These are phyloP conservation scores for Phialophora expanda DNA, from an alignment of 2,329 filamentous ascomycete species.

Conservation along the genomic window DNA sequence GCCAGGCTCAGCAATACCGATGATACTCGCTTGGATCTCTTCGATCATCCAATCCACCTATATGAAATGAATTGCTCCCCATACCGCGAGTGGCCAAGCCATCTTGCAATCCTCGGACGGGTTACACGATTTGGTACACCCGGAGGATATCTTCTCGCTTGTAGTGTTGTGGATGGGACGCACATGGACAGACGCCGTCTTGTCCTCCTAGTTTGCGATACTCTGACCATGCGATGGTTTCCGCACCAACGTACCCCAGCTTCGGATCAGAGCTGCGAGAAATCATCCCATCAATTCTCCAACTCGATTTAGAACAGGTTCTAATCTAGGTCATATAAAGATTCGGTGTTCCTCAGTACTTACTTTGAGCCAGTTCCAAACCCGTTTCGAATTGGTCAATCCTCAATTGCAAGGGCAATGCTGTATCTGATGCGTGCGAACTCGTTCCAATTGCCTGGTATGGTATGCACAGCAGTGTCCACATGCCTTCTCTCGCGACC, in stretches of 20 bases:
- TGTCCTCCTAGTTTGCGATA: neutral
- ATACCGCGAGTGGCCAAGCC: too few species aligned
- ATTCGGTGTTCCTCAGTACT: neutral
- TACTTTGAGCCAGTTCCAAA: neutral
- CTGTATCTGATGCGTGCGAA: neutral
- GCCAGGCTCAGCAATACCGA: too few species aligned
- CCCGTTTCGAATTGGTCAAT: neutral
- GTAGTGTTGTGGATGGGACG: too few species aligned
- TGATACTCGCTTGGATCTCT: too few species aligned
- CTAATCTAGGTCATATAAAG: too few species aligned
- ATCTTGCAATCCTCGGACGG: too few species aligned
- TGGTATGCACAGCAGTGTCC: neutral
- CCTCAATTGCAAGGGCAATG: neutral
- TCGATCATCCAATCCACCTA: too few species aligned
- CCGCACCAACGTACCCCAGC: neutral
- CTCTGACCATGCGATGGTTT: neutral
- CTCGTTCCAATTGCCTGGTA: neutral
- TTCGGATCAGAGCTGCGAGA: neutral
- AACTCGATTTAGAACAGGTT: neutral
- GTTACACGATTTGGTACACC: too few species aligned
- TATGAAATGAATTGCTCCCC: too few species aligned
- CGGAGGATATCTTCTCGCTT: too few species aligned
- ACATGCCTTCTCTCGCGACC: neutral
- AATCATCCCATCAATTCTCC: neutral
- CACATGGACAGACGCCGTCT: neutral